phyloP scores from a whole-genome alignment of 257 asterid species.

The Primulina eburnea region DNA sequence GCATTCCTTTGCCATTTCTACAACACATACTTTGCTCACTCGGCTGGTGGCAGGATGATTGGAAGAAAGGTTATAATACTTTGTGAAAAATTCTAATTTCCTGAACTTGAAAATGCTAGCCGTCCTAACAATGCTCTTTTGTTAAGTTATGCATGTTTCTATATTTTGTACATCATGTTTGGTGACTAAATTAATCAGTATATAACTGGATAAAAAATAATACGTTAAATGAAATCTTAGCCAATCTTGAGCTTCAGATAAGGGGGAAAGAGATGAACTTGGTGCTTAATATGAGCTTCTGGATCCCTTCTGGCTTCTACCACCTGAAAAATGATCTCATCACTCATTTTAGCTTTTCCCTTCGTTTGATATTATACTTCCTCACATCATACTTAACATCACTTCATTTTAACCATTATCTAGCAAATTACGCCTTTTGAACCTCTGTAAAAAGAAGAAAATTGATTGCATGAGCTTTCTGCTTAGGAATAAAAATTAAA shows the following conservation, averaged over 20 bases:
- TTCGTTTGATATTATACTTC: neutral
- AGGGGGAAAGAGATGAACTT: neutral
- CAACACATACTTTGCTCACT: slow-evolving; percentile 88
- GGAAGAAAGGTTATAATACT: slow-evolving; percentile 68
- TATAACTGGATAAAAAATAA: too few species aligned
- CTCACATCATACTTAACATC: neutral
- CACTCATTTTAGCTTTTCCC: neutral
- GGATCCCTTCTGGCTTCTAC: neutral
- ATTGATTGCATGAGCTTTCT: neutral
- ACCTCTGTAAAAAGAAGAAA: neutral
- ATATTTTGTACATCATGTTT: neutral
- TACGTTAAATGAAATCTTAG: neutral
- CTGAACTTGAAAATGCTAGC: neutral
- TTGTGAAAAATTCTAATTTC: neutral
- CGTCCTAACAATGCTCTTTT: too few species aligned
- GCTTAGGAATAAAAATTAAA: too few species aligned
- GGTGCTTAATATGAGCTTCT: neutral
- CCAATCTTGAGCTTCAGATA: neutral
- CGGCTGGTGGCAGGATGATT: slow-evolving; percentile 99
- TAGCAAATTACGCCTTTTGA: neutral
- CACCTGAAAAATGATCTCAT: neutral
- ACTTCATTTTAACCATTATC: neutral
- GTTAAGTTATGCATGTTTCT: neutral
- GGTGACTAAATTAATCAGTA: neutral
- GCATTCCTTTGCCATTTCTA: slow-evolving; percentile 93